phyloP scores from a whole-genome alignment of 192 early-diverging fungal genomes.

The Backusella sp. region DNA sequence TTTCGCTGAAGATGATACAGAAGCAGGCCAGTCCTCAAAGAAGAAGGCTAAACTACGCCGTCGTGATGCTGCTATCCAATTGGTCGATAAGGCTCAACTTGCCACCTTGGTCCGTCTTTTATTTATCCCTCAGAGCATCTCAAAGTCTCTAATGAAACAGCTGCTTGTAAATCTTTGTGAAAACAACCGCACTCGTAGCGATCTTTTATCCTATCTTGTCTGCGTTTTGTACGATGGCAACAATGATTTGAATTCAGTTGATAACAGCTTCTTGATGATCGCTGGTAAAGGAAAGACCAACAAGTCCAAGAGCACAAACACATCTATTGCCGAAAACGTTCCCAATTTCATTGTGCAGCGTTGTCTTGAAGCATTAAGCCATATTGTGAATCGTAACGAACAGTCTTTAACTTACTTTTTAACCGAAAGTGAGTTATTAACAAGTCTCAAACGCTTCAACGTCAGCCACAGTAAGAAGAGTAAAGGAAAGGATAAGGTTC shows the following conservation, averaged over 20 bases:
- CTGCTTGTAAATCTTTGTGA: slow-evolving; percentile 84
- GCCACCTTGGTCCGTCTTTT: slow-evolving; percentile 83
- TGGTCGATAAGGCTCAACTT: slow-evolving; percentile 81
- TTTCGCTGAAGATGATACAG: not conserved
- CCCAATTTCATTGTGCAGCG: slow-evolving; percentile 91
- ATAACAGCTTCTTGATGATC: slow-evolving; percentile 77
- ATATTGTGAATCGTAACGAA: slow-evolving; percentile 77
- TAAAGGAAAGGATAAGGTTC: slow-evolving; percentile 62
- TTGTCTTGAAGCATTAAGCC: slow-evolving; percentile 80
- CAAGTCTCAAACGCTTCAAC: slow-evolving; percentile 43
- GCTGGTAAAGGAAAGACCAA: slow-evolving; percentile 55
- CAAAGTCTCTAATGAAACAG: slow-evolving; percentile 60
- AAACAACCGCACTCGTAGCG: slow-evolving; percentile 80
- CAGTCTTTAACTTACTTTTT: slow-evolving; percentile 79
- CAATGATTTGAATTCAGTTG: slow-evolving; percentile 70
- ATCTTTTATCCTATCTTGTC: slow-evolving; percentile 84
- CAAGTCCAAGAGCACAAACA: slow-evolving; percentile 27
- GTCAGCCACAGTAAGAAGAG: slow-evolving; percentile 58
- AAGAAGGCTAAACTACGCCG: slow-evolving; percentile 47
- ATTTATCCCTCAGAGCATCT: slow-evolving; percentile 82
- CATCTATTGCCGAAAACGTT: slow-evolving; percentile 55
- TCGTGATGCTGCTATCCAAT: slow-evolving; percentile 65
- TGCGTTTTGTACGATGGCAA: slow-evolving; percentile 83
- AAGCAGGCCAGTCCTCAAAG: slow-evolving; percentile 1
- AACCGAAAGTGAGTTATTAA: slow-evolving; percentile 62